Base-by-base conservation (phyloP, 495 filamentous ascomycete species). In the Penicillium subrubescens region DNA sequence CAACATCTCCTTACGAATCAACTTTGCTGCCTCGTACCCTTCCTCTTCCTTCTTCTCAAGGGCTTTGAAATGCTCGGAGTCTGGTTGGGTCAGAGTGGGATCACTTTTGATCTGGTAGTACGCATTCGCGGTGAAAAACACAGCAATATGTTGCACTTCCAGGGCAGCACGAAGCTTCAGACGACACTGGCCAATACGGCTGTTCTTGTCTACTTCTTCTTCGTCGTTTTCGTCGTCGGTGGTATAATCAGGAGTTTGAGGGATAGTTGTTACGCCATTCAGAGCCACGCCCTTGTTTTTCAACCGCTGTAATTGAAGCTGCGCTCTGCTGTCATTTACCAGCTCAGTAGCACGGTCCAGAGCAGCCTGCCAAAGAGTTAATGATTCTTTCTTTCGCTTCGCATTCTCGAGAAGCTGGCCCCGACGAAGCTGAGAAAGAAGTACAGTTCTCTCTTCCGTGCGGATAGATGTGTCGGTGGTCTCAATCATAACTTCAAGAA, bases 401-500 rank as follows among this genome's bases (percentile, higher is more conserved):
- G 84, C 83, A 65, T 89, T 89, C 48, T 91, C 93, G 34, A 90
- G 73, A 8, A 97, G 73, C 66, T 96, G 94, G 3, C 92, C 94
- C 34, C 86, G 81, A 7, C 82, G 77, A 21, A 96, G 69, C 63
- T 86, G 87, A 11, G 82, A 81, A 1, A 84, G 69, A 0, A 96
- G 79, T 15, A 88, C 76, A 10, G 74, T 71, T 25, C 93, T 84
- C 67, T 96, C 88, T 57, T 95, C 88, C 0, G 84, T 73, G 29
- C 87, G 82, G 21, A 91, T 83, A 3, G 76, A 66, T 21, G 79
- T 76, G 31, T 93, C 88, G 15, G 88, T 91, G 60, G 92, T 85
- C 27, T 97, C 93, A 61, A 97, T 88, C 94, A 98, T 97, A 5
- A 88, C 87, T 44, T 91, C 87, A 25, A 98, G 78, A 2, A 97